phyloP scores from a whole-genome alignment of 2,329 filamentous ascomycete species.

The Aspergillus texensis region DNA sequence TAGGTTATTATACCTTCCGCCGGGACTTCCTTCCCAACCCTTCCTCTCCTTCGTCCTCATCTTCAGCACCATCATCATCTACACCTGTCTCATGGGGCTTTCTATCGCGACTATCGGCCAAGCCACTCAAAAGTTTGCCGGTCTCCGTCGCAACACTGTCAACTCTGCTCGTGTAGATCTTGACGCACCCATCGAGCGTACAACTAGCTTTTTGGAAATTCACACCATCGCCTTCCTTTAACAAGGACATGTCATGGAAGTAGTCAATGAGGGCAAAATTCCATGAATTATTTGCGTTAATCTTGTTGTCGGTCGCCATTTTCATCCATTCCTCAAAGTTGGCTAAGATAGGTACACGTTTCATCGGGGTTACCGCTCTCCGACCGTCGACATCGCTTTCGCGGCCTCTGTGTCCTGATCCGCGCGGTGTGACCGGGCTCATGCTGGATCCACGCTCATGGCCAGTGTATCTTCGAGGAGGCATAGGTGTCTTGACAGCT shows the following conservation, averaged over 20 bases:
- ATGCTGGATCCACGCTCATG: slow-evolving; percentile 41
- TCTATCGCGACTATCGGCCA: slow-evolving; percentile 76
- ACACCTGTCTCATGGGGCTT: slow-evolving; percentile 66
- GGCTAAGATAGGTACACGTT: slow-evolving; percentile 89
- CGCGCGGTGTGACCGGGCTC: slow-evolving; percentile 55
- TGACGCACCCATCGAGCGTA: slow-evolving; percentile 95
- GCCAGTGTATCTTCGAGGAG: slow-evolving; percentile 41
- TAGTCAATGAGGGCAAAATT: slow-evolving; percentile 99
- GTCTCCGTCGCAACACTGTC: slow-evolving; percentile 98
- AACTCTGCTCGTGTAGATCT: slow-evolving; percentile 97
- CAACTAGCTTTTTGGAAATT: slow-evolving; percentile 99
- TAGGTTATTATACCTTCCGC: slow-evolving; percentile 67
- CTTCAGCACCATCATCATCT: slow-evolving; percentile 62
- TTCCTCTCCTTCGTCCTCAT: slow-evolving; percentile 60
- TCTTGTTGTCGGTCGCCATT: slow-evolving; percentile 99
- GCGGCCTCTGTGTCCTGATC: slow-evolving; percentile 37
- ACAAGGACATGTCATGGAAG: slow-evolving; percentile 97
- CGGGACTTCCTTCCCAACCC: slow-evolving; percentile 56
- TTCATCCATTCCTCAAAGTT: slow-evolving; percentile 99
- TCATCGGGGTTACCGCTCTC: slow-evolving; percentile 87
- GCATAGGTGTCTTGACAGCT: slow-evolving; percentile 57
- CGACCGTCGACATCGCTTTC: slow-evolving; percentile 62
- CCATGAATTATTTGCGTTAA: slow-evolving; percentile 98
- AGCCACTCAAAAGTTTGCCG: slow-evolving; percentile 86
- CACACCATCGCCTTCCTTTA: slow-evolving; percentile 94